phyloP scores from a whole-genome alignment of 179 eudicot genomes.

The Camellia oleifera region DNA sequence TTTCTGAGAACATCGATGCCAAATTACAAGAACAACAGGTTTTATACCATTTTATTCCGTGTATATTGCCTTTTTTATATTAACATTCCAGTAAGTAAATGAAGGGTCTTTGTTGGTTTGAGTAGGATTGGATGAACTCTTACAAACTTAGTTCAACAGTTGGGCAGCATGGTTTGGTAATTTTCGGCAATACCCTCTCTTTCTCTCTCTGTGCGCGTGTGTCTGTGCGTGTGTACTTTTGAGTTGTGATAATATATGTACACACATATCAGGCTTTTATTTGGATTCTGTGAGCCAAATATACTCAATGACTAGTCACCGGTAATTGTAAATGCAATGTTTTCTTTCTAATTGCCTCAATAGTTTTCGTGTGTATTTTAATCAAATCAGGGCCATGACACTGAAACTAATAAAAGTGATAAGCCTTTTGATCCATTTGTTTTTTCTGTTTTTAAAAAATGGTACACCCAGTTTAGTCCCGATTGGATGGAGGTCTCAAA shows the following conservation, averaged over 20 bases:
- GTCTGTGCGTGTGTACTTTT: not conserved
- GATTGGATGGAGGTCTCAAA: too few relatives aligned
- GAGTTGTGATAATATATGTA: not conserved
- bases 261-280: not conserved
- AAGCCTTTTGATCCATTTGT: not conserved
- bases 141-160: slow-evolving; percentile 21
- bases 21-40: slow-evolving; percentile 74
- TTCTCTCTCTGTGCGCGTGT: not conserved
- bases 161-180: slow-evolving; percentile 30
- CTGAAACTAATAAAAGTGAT: not conserved
- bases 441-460: not conserved
- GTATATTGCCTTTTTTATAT: not conserved
- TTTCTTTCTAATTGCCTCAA: not conserved
- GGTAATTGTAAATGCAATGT: not conserved
- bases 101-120: not conserved
- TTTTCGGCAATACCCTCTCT: not conserved
- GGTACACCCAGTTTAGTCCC: too few relatives aligned
- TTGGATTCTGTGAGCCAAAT: slow-evolving; percentile 2
- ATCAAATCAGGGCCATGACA: not conserved
- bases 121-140: slow-evolving; percentile 39
- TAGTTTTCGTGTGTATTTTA: not conserved
- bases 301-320: not conserved
- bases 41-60: slow-evolving; percentile 14
- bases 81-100: slow-evolving; percentile 6
- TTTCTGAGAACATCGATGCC: slow-evolving; percentile 43